Conservation (phyloP, 352 stramenopile genomes). For the Globisporangium paroecandrum region DNA sequence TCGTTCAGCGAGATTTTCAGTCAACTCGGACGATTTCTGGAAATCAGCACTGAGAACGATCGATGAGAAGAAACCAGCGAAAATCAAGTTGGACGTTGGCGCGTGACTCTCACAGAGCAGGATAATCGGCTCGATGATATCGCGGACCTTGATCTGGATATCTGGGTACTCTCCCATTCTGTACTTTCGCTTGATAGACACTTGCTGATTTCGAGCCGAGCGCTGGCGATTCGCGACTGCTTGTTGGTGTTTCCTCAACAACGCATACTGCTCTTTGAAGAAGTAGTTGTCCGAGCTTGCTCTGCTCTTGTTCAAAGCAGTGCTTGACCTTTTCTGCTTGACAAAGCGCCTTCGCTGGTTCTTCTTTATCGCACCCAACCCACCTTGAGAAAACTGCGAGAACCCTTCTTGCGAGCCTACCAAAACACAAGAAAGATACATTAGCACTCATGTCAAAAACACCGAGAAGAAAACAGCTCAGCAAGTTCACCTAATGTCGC, state of each 20-base stretch:
- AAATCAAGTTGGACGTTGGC: conserved; percentile 39
- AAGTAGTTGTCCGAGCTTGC: conserved; percentile 33
- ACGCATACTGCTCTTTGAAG: conserved; percentile 62
- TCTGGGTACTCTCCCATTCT: conserved; percentile 69
- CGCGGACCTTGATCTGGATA: conserved; percentile 69
- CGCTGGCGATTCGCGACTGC: conserved; percentile 45
- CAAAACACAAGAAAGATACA: background rate
- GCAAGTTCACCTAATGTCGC: conserved; percentile 20
- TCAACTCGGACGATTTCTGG: conserved; percentile 8
- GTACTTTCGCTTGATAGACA: conserved; percentile 69
- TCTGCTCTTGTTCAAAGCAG: background rate
- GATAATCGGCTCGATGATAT: conserved; percentile 70
- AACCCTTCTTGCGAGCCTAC: conserved; percentile 6
- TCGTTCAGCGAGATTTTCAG: conserved; percentile 5
- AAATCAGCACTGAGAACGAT: conserved; percentile 38
- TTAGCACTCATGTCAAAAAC: background rate
- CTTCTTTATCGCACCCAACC: background rate
- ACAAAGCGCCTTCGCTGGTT: conserved; percentile 25
- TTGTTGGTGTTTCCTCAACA: conserved; percentile 53
- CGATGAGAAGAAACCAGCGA: conserved; percentile 39
- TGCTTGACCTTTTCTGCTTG: conserved; percentile 17
- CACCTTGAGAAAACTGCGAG: conserved; percentile 9
- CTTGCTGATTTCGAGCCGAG: conserved; percentile 44
- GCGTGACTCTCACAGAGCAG: conserved; percentile 50
- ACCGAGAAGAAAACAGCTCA: background rate